Evolutionary conservation across 345 rosid genomes (phyloP).

Genomic region (Ceriops zippeliana): DNA sequence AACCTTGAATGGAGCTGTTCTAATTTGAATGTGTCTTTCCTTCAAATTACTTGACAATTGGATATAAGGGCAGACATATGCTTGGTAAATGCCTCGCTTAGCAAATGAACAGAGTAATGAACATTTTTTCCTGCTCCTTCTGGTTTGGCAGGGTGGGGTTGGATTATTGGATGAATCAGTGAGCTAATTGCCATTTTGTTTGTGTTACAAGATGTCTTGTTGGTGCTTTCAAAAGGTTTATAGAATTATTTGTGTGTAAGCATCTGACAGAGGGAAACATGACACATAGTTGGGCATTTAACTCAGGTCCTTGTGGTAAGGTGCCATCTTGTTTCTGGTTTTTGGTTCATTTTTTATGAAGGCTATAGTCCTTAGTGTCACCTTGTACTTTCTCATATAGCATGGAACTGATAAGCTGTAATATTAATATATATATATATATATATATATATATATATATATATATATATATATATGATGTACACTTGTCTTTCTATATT

Average conservation of each 20-base stretch:
- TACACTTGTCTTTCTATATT: background rate
- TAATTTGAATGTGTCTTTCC: background rate
- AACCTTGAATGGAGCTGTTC: background rate
- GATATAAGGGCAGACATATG: background rate
- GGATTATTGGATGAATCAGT: background rate
- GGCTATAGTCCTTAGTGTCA: too few species aligned
- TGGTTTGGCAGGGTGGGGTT: background rate
- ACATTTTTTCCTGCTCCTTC: too few species aligned
- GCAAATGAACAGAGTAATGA: too few species aligned
- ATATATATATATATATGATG: background rate
- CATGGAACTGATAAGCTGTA: too few species aligned
- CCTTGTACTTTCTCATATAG: too few species aligned
- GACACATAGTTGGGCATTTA: background rate
- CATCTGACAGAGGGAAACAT: background rate
- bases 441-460: background rate
- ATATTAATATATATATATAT: too few species aligned
- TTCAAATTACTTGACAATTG: background rate
- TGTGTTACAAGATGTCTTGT: background rate
- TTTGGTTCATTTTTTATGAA: background rate
- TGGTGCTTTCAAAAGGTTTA: background rate
- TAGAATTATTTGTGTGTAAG: background rate
- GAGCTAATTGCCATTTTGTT: background rate
- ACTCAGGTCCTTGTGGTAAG: too few species aligned
- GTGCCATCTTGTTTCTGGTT: too few species aligned
- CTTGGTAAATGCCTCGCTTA: background rate